Conservation (phyloP, 192 early-diverging fungal species). For the Chytriomyces sp. region DNA sequence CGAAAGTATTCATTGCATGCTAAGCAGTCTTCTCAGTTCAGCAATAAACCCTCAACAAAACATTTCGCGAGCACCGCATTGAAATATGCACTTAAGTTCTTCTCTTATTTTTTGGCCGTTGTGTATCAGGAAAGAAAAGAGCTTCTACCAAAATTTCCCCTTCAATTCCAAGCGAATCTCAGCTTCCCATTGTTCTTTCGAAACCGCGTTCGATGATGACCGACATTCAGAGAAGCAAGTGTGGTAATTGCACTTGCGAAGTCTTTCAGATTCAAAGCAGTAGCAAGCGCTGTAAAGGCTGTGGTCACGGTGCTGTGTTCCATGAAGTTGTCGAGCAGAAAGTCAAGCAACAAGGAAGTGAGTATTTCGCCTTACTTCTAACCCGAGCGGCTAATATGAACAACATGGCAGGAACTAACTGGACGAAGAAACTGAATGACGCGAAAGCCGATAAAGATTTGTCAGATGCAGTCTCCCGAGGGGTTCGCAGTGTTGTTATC, state of each 20-base stretch:
- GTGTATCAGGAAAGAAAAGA: not conserved
- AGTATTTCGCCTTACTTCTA: not conserved
- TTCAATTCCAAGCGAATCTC: not conserved
- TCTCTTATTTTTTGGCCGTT: no score
- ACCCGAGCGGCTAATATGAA: not conserved
- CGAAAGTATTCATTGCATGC: no score
- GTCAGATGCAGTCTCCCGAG: slow-evolving; percentile 21
- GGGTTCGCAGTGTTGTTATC: slow-evolving; percentile 11
- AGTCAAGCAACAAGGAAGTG: not conserved
- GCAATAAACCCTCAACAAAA: no score
- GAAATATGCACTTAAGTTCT: no score
- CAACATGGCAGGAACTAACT: slow-evolving; percentile 7
- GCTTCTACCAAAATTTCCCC: not conserved
- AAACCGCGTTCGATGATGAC: not conserved
- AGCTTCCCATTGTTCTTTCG: not conserved
- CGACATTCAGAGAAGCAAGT: slow-evolving; percentile 13
- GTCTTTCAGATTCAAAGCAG: slow-evolving; percentile 14
- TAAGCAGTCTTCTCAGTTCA: no score
- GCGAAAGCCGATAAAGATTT: slow-evolving; percentile 21
- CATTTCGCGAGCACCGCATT: no score
- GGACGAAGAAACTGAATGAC: slow-evolving; percentile 6
- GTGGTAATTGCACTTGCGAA: slow-evolving; percentile 16
- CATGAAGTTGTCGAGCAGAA: slow-evolving; percentile 1
- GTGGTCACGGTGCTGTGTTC: slow-evolving; percentile 20
- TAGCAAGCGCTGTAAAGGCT: slow-evolving; percentile 21